Evolutionary conservation across 192 early-diverging fungal genomes (phyloP), one percentile per base, ranked within the genome.

Genomic region (Dissophora ornata): DNA sequence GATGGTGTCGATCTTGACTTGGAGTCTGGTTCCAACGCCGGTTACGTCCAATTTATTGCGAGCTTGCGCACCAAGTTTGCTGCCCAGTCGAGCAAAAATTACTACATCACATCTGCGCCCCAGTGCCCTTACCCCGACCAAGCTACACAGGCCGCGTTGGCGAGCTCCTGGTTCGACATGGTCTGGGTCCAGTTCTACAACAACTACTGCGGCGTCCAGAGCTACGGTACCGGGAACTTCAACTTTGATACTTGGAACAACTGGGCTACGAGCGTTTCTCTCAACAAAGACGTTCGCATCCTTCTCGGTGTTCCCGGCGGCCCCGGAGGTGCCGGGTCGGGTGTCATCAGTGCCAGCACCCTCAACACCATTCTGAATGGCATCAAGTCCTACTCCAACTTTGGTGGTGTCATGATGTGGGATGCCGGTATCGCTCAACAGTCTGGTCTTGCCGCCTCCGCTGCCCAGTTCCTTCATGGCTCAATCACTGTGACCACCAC

Each of bases 341-440:
- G 87, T 6, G 62, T 82, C 11, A 40, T 53, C 11, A 69, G 60
- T 34, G 67, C 66, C 11, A 62, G n/a, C 2, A 34, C 51, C n/a
- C 60, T 82, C 28, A 62, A 70, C 25, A 54, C 28, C 8, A 71
- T 84, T 10, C 33, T 82, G 45, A 54, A 57, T 22, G 34, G 41
- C 2, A 52, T 82, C 13, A 33, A 25, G 4, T 45, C 75, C 48
- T 80, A 83, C 51, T 59, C 58, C 18, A 69, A 69, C 21, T 85
- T 89, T 58, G 90, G 87, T 30, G 90, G 90, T 24, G 90, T 89
- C 12, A 91, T 91, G 90, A 84, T 87, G 47, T 91, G 90, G 70
- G 70, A 73, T 73, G 84, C 62, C 13, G 70, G 70, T 0, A 38
- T 64, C 11, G 36, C 70, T 4, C 46, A 33, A 28, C 44, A 63